These are phyloP conservation scores for Chalaropsis ovoidea DNA, from an alignment of 2,329 filamentous ascomycete genomes.

Conservation along the genomic window DNA sequence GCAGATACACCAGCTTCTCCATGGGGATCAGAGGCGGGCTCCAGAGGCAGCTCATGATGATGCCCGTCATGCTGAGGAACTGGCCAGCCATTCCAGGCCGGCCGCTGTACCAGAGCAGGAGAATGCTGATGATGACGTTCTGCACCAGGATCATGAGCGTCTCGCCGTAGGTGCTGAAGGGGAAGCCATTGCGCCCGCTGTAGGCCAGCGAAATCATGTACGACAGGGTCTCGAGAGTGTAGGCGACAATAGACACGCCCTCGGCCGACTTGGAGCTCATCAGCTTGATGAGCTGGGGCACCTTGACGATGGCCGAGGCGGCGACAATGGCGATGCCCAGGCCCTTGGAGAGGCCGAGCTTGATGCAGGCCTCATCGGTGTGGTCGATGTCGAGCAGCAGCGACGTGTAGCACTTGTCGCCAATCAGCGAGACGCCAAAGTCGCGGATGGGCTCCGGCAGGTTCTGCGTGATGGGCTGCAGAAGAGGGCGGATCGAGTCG, in stretches of 20 bases:
- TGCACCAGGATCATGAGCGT: constrained; percentile 84
- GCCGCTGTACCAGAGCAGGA: constrained; percentile 77
- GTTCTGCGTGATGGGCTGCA: constrained; percentile 60
- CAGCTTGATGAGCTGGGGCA: constrained; percentile 93
- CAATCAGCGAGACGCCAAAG: constrained; percentile 68
- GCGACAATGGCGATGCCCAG: constrained; percentile 89
- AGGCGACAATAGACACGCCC: constrained; percentile 81
- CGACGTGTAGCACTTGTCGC: constrained; percentile 71
- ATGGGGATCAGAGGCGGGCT: constrained; percentile 60
- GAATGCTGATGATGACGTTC: constrained; percentile 77
- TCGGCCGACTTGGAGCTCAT: constrained; percentile 66
- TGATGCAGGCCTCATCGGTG: constrained; percentile 66
- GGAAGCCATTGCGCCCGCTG: constrained; percentile 81
- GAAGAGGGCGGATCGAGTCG: constrained; percentile 50
- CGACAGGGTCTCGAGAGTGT: constrained; percentile 79
- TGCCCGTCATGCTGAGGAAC: constrained; percentile 51
- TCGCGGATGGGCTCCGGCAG: constrained; percentile 66
- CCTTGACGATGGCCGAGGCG: constrained; percentile 84
- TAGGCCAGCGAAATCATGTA: constrained; percentile 88
- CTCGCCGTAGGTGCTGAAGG: constrained; percentile 95
- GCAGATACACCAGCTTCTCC: constrained; percentile 60
- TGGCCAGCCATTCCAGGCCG: constrained; percentile 57
- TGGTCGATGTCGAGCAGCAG: constrained; percentile 78
- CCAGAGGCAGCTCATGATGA: constrained; percentile 53
- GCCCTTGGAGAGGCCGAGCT: constrained; percentile 81